These are phyloP conservation scores for Penicillium sp. DNA, from an alignment of 2,329 filamentous ascomycete genomes.

Conservation along the genomic window DNA sequence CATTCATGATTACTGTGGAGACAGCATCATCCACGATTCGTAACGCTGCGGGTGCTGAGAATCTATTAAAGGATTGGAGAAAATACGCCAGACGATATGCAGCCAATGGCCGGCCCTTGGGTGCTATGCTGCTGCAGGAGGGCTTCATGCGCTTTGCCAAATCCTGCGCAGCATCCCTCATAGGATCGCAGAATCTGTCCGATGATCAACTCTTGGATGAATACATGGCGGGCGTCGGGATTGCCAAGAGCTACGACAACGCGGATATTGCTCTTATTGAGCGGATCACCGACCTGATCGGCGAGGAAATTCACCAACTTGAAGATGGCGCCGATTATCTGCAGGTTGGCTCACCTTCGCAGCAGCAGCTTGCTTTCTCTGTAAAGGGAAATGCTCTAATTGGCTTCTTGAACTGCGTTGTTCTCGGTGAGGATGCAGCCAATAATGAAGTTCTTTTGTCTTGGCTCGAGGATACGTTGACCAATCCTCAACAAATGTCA, in stretches of 20 bases:
- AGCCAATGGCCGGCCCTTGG: slow-evolving; percentile 70
- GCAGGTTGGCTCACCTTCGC: slow-evolving; percentile 75
- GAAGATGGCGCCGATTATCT: slow-evolving; percentile 89
- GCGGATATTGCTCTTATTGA: slow-evolving; percentile 47
- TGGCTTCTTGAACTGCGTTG: slow-evolving; percentile 77
- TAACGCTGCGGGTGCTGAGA: slow-evolving; percentile 65
- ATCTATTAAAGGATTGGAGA: slow-evolving; percentile 76
- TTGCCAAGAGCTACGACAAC: slow-evolving; percentile 40
- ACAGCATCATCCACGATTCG: slow-evolving; percentile 86
- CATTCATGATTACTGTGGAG: slow-evolving; percentile 80
- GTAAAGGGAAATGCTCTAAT: slow-evolving; percentile 79
- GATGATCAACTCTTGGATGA: slow-evolving; percentile 67
- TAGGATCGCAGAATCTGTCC: slow-evolving; percentile 56
- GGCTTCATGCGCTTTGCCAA: slow-evolving; percentile 83
- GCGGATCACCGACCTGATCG: slow-evolving; percentile 65
- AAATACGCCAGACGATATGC: slow-evolving; percentile 79
- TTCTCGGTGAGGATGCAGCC: slow-evolving; percentile 75
- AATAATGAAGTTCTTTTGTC: slow-evolving; percentile 72
- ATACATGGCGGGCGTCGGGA: slow-evolving; percentile 57
- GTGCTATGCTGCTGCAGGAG: slow-evolving; percentile 84
- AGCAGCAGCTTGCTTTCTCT: slow-evolving; percentile 79
- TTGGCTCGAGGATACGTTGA: slow-evolving; percentile 80
- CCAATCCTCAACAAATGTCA: slow-evolving; percentile 75
- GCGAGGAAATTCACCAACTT: slow-evolving; percentile 77
- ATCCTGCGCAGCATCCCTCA: slow-evolving; percentile 68